These are phyloP conservation scores for Nicotiana sylvestris DNA, from an alignment of 257 asterid species.

Conservation along the genomic window DNA sequence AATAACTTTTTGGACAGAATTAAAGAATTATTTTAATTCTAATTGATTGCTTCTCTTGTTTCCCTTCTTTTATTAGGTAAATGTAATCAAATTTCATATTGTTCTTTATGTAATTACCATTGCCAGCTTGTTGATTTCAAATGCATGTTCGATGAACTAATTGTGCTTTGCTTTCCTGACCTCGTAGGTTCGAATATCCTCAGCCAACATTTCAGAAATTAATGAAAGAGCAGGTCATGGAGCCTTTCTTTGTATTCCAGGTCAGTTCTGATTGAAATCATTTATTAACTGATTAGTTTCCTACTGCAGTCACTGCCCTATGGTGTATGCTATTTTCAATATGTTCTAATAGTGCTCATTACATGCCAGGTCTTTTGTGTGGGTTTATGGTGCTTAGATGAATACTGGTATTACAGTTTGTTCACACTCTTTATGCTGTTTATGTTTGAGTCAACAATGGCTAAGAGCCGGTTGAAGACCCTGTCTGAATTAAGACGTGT, in stretches of 20 bases:
- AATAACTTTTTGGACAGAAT: not conserved
- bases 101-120: not conserved
- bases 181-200: constrained; percentile 93
- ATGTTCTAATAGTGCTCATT: constrained; percentile 18
- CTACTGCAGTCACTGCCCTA: not conserved
- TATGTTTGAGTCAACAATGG: constrained; percentile 99
- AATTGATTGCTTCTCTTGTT: not conserved
- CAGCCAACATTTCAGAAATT: constrained; percentile 93
- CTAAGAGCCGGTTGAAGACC: constrained; percentile 93
- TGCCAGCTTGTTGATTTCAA: not conserved
- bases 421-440: constrained; percentile 96
- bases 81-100: not conserved
- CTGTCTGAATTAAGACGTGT: constrained; percentile 93
- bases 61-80: not conserved
- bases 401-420: constrained; percentile 92
- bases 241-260: constrained; percentile 97
- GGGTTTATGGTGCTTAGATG: constrained; percentile 98
- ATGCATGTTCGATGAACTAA: not conserved
- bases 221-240: constrained; percentile 94
- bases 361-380: constrained; percentile 88
- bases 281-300: not conserved
- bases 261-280: constrained; percentile 34
- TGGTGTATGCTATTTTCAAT: not conserved
- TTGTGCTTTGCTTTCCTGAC: constrained; percentile 14
- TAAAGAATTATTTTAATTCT: not conserved